Evolutionary conservation across 768 basidiomycete genomes (phyloP), one percentile per base, ranked within the genome.

Genomic region (Suillus weaverae): DNA sequence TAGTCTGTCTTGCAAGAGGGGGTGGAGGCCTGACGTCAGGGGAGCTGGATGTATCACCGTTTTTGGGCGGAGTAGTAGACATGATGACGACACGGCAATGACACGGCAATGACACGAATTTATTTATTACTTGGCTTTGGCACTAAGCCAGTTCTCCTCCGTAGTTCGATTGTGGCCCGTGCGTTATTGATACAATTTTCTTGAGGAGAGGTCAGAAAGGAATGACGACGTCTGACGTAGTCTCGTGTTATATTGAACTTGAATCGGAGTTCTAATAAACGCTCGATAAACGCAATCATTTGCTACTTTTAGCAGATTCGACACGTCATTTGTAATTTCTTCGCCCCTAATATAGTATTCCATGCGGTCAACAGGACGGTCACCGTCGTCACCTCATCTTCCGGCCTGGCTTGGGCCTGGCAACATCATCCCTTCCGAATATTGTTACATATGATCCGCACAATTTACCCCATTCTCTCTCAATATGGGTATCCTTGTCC

Each of bases 161-260:
- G 33, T 38, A 60, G 33, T 66, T 62, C 60, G 62, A 62, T 68
- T 62, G 69, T 69, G 69, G 75, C 68, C 74, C 74, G 77, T 70
- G 76, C 73, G 70, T 71, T 70, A 70, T 67, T 70, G 64, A 62
- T 62, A 61, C 51, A 32, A 70, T 66, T 68, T 68, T 72, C 65
- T 62, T 66, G 72, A 67, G 64, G 74, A 69, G 72, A 32, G 22
- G 74, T 78, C 74, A 70, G 72, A 69, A 69, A 70, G 68, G 67
- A 67, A 79, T 79, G 78, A 79, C 78, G 78, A 79, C 71, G 74
- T 79, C 78, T 79, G 78, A 79, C 78, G 78, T 79, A 80, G 79
- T 71, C 57, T 59, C 73, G 76, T 73, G 75, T 72, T 72, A 77
- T 79, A 77, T 78, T 78, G 73, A 69, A 80, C 78, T 79, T 80